Percentiles rank a stretch among this genome's conserved stretches.
Conservation (phyloP, 371 early-diverging fungal genomes). For the Mortierella sp. region DNA sequence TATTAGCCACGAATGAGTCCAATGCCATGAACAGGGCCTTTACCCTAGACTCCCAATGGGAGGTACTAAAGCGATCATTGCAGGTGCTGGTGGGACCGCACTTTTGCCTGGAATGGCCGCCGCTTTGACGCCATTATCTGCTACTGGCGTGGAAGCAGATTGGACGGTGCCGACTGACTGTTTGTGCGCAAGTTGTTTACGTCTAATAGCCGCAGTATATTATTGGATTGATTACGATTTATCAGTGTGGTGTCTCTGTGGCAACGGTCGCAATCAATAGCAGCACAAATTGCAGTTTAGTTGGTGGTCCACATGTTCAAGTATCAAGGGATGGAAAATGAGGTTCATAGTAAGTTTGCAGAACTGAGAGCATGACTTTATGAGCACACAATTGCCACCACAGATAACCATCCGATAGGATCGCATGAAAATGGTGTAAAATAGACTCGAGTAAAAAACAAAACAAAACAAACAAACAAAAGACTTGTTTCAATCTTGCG, state of each 20-base stretch:
- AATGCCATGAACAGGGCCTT: constrained; percentile 53
- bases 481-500: neutral
- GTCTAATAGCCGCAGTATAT: neutral
- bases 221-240: neutral
- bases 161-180: constrained; percentile 90
- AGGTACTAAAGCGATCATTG: constrained; percentile 95
- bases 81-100: constrained; percentile 98
- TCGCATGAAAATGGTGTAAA: neutral
- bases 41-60: constrained; percentile 70
- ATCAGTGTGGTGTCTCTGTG: constrained; percentile 94
- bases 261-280: constrained; percentile 98
- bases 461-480: neutral
- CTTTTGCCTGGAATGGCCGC: constrained; percentile 99
- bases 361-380: constrained; percentile 15
- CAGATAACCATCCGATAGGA: neutral
- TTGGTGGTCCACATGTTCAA: constrained; percentile 93
- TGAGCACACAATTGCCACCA: constrained; percentile 25
- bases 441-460: neutral
- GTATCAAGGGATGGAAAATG: constrained; percentile 85
- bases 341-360: constrained; percentile 89
- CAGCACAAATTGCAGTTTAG: constrained; percentile 92
- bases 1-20: constrained; percentile 24
- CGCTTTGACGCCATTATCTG: constrained; percentile 94
- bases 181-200: neutral
- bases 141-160: constrained; percentile 91